Base-by-base conservation (phyloP, 352 stramenopile species). In the Pythium biforme region DNA sequence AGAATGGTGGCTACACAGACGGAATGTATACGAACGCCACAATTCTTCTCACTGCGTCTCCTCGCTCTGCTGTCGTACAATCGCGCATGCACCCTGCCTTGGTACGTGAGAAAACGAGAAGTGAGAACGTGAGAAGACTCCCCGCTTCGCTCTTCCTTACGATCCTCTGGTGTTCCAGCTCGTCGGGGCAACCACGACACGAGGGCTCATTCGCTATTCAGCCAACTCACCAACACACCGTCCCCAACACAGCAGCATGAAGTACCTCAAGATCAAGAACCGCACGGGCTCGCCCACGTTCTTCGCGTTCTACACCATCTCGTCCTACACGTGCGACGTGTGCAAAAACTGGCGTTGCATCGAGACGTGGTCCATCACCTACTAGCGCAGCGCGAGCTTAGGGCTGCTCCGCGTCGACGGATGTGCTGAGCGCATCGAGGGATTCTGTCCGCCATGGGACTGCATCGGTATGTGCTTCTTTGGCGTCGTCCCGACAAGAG, bases 391-490 rank as follows among this genome's bases (percentile, higher is more conserved):
- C 22, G 2, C 2, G 29, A 45, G 29, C 7, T 45, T 45, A 6
- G 49, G 49, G n/a, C 26, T 17, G 6, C 3, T 56, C 20, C 3
- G 7, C 14, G n/a, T 56, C 49, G 31, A 27, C 17, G 19, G 31
- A 27, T 12, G 19, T 3, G 8, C 45, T 56, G 20, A 56, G 20
- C 49, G 31, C 31, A 29, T 56, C 12, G 49, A 56, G n/a, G 29
- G 49, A 5, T 56, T 56, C 29, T 56, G 49, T 29, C 29, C 49
- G 20, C 14, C n/a, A 3, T 56, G 49, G 49, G 49, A 56, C 49
- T 45, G 31, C 29, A n/a, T 56, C 11, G 49, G 49, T 19, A n/a
- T 19, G 0, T 41, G 15, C 33, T 45, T 15, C 29, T 56, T 43
- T 15, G 49, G 29, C 20, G 8, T 19, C 22, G 6, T 41, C 25